Evolutionary conservation across 441 rosid genomes (phyloP), one percentile per base, ranked within the genome.

Genomic region (Adansonia gregorii): DNA sequence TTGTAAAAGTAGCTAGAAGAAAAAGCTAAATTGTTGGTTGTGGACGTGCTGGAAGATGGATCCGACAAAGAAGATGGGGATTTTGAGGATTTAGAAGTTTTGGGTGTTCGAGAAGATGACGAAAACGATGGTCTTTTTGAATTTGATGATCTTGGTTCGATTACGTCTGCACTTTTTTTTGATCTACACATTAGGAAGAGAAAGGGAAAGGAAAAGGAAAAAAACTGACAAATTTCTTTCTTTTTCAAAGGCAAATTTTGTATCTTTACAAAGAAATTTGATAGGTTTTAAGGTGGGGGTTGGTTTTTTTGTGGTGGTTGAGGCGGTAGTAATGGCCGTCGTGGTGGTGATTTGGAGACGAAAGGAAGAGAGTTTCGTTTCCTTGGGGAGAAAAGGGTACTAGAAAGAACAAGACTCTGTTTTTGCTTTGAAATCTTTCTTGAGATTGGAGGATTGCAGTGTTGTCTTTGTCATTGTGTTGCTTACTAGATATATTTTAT

Each of bases 121-220:
- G 76, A 72, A 17, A 58, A 27, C 2, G 63, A 49, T 27, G 39
- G 15, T 12, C 58, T 54, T 72, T 24, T 27, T 4, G 68, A 24
- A 2, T 60, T 74, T 15, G 45, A 22, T 1, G 71, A 20, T 10
- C 72, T 22, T 35, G 71, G 78, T 54, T 64, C 48, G 19, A 48
- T 17, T 51, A 64, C 63, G 35, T 64, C 71, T 15, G n/a, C 31
- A 8, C 63, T 63, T n/a, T 64, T 75, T 17, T 6, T 75, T 10
- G 71, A 75, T 75, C 27, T 49, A 63, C 78, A 75, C 78, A 49
- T 75, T 35, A 48, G 71, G 46, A 48, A 15, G 15, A 15, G 6
- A 24, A 27, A 17, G 2, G 35, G 35, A 43, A 12, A 24, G 7
- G 12, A 31, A 12, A 27, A 41, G 56, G 22, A 1, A 22, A 35